Evolutionary conservation across 148 eudicot species (phyloP).

Genomic region (Nepenthes gracilis): DNA sequence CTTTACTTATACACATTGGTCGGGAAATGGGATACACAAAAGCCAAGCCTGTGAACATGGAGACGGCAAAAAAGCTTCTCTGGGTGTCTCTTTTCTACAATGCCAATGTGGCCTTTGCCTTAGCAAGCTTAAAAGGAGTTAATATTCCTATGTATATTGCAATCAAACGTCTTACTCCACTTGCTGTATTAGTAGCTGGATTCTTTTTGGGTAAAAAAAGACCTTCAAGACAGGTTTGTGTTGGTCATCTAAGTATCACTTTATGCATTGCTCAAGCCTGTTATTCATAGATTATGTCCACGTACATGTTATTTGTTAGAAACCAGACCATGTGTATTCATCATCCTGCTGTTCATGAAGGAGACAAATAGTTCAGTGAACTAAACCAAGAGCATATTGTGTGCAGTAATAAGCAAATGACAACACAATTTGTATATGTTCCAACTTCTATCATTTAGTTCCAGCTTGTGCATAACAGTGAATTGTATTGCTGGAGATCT

Average conservation of each 20-base stretch:
- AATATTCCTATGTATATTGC: conserved; percentile 99
- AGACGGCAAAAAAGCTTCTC: conserved; percentile 76
- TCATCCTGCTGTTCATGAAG: no score
- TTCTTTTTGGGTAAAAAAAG: conserved; percentile 64
- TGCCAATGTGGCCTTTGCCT: conserved; percentile 96
- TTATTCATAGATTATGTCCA: neutral
- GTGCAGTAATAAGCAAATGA: no score
- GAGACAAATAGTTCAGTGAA: no score
- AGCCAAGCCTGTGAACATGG: conserved; percentile 59
- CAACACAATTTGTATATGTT: no score
- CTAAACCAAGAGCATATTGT: no score
- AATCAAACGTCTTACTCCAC: conserved; percentile 88
- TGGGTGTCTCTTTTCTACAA: conserved; percentile 90
- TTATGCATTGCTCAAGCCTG: neutral
- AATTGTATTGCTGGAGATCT: no score
- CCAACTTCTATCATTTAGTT: no score
- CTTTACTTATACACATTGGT: conserved; percentile 70
- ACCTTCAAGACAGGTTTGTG: conserved; percentile 73
- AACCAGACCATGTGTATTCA: no score
- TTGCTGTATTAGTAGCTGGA: conserved; percentile 83
- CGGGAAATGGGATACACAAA: conserved; percentile 65
- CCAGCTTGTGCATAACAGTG: no score
- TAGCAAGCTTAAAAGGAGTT: conserved; percentile 97
- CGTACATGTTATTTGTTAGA: no score
- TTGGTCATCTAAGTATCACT: neutral